phyloP scores from a whole-genome alignment of 257 asterid genomes.

The Solanum acaule region DNA sequence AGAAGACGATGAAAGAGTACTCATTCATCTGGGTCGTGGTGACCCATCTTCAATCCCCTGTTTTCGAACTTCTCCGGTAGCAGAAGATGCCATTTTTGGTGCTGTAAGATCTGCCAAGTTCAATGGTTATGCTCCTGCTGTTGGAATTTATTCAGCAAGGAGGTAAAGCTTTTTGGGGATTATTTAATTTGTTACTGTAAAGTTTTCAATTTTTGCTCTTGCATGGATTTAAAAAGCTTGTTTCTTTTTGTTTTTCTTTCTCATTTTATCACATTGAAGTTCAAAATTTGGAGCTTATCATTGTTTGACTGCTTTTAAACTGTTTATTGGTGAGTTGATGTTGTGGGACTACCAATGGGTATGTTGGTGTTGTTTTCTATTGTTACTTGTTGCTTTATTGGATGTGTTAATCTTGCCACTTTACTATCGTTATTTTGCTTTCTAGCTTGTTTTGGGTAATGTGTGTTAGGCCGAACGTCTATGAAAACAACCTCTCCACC shows the following conservation, averaged over 20 bases:
- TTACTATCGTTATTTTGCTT: neutral
- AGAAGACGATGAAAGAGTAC: conserved; percentile 25
- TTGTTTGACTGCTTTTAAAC: neutral
- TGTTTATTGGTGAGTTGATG: neutral
- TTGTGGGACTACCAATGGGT: neutral
- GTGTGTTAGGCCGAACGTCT: neutral
- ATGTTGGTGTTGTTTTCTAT: neutral
- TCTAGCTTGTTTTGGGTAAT: neutral
- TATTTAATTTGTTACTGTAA: neutral
- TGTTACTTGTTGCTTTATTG: neutral
- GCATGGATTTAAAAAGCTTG: neutral
- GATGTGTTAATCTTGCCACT: neutral
- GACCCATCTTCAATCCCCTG: conserved; percentile 83
- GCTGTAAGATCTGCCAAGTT: conserved; percentile 53
- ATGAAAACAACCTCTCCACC: neutral
- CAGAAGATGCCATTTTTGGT: conserved; percentile 49
- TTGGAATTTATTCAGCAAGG: conserved; percentile 55
- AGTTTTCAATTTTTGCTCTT: neutral
- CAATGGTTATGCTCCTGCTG: conserved; percentile 64
- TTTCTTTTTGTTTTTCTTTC: neutral
- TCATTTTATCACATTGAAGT: neutral
- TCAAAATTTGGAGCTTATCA: neutral
- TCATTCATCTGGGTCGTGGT: conserved; percentile 65
- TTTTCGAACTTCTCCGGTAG: conserved; percentile 44
- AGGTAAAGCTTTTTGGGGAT: conserved; percentile 19